Percentiles rank a stretch among this genome's conserved stretches.
Evolutionary conservation across 257 asterid species (phyloP).

Genomic region (Jaltomata sinuosa): DNA sequence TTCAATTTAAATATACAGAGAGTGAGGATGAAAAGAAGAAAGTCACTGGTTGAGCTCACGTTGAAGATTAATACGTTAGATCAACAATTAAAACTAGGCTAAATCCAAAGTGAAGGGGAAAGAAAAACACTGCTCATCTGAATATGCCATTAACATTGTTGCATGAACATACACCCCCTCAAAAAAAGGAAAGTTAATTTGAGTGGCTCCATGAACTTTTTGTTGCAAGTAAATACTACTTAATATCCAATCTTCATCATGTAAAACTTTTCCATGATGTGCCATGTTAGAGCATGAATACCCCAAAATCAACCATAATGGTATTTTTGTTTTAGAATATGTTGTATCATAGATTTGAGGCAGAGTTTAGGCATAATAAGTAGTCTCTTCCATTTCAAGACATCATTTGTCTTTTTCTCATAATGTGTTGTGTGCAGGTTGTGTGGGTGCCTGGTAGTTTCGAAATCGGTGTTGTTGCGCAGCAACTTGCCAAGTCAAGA

Average conservation of each 20-base stretch:
- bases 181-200: not conserved
- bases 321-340: not conserved
- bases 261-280: not conserved
- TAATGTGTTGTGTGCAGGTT: constrained; percentile 32
- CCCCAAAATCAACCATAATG: not conserved
- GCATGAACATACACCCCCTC: not conserved
- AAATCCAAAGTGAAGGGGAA: not conserved
- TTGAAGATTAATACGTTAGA: not conserved
- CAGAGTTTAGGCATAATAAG: not conserved
- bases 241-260: not conserved
- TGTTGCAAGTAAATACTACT: not conserved
- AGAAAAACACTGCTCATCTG: not conserved
- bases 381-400: not conserved
- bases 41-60: not conserved
- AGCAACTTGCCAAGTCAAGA: constrained; percentile 70
- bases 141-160: not conserved
- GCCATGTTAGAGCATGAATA: not conserved
- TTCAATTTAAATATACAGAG: not conserved
- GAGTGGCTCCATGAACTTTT: not conserved
- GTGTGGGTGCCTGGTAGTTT: constrained; percentile 97
- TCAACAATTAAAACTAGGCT: not conserved
- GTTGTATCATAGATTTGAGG: not conserved
- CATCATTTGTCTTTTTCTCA: not conserved
- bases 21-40: not conserved
- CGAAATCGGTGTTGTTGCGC: constrained; percentile 76